Evolutionary conservation across 352 stramenopile species (phyloP).

Genomic region (Ophiocytium majus): DNA sequence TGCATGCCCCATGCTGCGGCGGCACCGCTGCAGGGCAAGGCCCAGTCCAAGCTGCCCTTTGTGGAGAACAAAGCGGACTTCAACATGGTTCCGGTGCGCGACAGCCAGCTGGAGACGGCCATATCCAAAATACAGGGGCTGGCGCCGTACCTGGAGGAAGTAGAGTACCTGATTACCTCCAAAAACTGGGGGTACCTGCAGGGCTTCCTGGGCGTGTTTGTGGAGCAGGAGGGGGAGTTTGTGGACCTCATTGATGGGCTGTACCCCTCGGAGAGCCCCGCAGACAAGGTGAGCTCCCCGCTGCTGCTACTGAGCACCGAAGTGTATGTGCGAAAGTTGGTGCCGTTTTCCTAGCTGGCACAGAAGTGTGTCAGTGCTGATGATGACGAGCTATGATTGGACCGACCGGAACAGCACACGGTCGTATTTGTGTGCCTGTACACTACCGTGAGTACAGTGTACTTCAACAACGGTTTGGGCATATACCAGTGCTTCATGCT

Average conservation of each 20-base stretch:
- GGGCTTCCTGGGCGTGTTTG: constrained; percentile 51
- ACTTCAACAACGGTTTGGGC: no score
- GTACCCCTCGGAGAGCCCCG: constrained; percentile 38
- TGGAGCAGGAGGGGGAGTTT: constrained; percentile 44
- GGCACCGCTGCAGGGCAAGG: no score
- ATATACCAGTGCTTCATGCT: no score
- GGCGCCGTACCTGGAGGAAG: constrained; percentile 51
- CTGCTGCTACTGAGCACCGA: no score
- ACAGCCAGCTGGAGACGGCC: constrained; percentile 32
- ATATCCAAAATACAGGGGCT: constrained; percentile 50
- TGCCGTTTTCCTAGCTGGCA: no score
- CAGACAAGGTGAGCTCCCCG: constrained; percentile 18
- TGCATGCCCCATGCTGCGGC: no score
- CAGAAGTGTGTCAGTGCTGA: no score
- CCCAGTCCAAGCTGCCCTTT: constrained; percentile 23
- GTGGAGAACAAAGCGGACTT: constrained; percentile 43
- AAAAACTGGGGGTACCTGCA: constrained; percentile 54
- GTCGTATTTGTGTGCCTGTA: no score
- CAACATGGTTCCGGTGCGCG: constrained; percentile 31
- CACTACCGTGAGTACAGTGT: no score
- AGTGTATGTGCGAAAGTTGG: no score
- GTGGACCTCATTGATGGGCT: constrained; percentile 52
- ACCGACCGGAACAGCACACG: no score
- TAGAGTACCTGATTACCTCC: constrained; percentile 52
- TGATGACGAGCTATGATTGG: no score